Base-by-base conservation (phyloP, 2,329 filamentous ascomycete species). In the Cladosporium sp. region DNA sequence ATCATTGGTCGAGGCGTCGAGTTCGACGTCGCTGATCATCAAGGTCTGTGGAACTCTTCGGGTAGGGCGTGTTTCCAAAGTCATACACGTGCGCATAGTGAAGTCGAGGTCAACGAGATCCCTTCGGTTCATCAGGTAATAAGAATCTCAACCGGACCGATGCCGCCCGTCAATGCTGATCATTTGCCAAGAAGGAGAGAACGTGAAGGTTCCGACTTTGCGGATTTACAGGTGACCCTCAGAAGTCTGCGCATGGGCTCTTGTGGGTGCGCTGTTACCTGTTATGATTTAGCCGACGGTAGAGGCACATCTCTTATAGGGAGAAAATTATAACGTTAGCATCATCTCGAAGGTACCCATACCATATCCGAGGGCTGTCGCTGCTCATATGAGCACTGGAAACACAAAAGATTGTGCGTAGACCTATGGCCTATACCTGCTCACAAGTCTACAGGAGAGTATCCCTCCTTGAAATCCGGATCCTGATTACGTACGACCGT, bases 81-180 rank as follows among this genome's bases (percentile, higher is more conserved):
- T 37, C 51, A 3, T 9, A 4, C 9, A 10, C 28, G 28, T 36
- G 24, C 17, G 17, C 15, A 24, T 3, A 28, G 51, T 20, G 5
- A 39, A 37, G 20, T 13, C 36, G 28, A 32, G 24, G n/a, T 34
- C 19, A 24, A 53, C 24, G 9, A 25, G 4, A 15, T 50, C 13
- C 17, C 34, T 34, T 25, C 52, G 52, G 52, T 19, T 37, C 19
- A 55, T 55, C 40, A 47, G 13, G 52, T 55, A 55, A 55, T 19
- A 55, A 19, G 22, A 47, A 45, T 25, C n/a, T 6, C 5, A 13
- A 19, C 9, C 13, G 24, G 2, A 37, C 52, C 52, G 52, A 47
- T 15, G 19, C 39, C 32, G 40, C 40, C 52, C 52, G 52, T 47
- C 34, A 19, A 25, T 20, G 40, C 13, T 40, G 52, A 47, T 55